Percentiles rank a stretch among this genome's conserved stretches.
These are phyloP conservation scores for Colletotrichum spaethianum DNA, from an alignment of 2,329 filamentous ascomycete species.

Conservation along the genomic window DNA sequence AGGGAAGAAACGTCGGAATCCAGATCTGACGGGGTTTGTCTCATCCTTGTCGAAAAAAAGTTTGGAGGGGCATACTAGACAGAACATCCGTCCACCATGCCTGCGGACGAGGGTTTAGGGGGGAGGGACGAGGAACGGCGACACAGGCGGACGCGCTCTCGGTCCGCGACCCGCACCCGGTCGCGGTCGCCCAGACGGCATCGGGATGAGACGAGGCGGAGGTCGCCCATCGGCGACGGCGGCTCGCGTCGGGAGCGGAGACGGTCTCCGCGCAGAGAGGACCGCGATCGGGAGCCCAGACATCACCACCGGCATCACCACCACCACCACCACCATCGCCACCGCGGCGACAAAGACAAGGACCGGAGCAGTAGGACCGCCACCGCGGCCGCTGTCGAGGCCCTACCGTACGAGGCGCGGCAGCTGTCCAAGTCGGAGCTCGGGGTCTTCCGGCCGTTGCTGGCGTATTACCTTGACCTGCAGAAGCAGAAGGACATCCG, in stretches of 20 bases:
- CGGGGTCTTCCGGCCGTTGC: conserved; percentile 76
- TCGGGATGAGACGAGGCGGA: conserved; percentile 29
- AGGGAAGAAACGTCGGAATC: too few species aligned
- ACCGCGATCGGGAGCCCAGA: conserved; percentile 14
- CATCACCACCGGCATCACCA: conserved; percentile 37
- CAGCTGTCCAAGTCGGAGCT: conserved; percentile 79
- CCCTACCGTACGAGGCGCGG: conserved; percentile 76
- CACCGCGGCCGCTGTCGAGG: not conserved
- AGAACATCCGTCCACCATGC: not conserved
- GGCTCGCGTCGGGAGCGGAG: conserved; percentile 17
- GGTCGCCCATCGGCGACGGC: conserved; percentile 23
- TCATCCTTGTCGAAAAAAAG: not conserved
- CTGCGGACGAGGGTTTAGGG: not conserved
- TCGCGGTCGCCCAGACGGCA: conserved; percentile 32
- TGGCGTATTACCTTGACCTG: conserved; percentile 88
- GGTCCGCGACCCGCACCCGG: conserved; percentile 46
- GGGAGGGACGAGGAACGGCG: conserved; percentile 1
- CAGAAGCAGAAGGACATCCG: conserved; percentile 84
- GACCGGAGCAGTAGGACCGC: conserved; percentile 7
- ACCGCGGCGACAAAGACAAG: conserved; percentile 18
- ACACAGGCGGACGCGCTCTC: not conserved
- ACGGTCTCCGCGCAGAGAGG: not conserved
- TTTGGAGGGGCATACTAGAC: not conserved
- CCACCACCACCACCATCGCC: conserved; percentile 21
- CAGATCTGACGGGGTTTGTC: not conserved